Conservation (phyloP, 768 basidiomycete species). For the Xerocomellus chrysenteron region DNA sequence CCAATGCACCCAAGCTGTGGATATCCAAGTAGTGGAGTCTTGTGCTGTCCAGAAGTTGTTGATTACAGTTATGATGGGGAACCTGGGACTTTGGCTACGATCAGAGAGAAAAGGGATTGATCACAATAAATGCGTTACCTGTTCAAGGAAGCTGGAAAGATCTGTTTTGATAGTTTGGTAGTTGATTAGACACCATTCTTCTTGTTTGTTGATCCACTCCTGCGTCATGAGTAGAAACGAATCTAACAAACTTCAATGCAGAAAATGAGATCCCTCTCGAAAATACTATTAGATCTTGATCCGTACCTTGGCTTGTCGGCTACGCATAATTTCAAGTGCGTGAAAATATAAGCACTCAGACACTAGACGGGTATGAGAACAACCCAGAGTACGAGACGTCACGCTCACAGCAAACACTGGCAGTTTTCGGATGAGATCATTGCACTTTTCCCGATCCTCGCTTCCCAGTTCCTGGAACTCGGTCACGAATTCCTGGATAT, state of each 20-base stretch:
- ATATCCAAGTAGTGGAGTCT: conserved; percentile 24
- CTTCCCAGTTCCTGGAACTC: conserved; percentile 9
- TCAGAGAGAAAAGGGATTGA: not conserved
- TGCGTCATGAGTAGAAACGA: conserved; percentile 13
- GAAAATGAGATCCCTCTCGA: not conserved
- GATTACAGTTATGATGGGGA: conserved; percentile 20
- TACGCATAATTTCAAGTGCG: conserved; percentile 26
- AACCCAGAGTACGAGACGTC: not conserved
- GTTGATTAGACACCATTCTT: conserved; percentile 27
- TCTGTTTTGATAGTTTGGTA: conserved; percentile 17
- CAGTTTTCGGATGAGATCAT: conserved; percentile 14
- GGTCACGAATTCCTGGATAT: conserved; percentile 21
- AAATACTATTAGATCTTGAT: not conserved
- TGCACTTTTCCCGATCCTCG: conserved; percentile 17
- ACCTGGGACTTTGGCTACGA: conserved; percentile 15
- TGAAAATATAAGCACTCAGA: conserved; percentile 23
- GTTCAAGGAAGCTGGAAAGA: conserved; percentile 13
- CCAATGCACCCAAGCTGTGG: conserved; percentile 23
- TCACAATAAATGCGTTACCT: not conserved
- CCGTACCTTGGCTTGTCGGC: conserved; percentile 16
- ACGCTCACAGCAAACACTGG: conserved; percentile 24
- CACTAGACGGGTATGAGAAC: conserved; percentile 13
- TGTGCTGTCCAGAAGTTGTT: conserved; percentile 4
- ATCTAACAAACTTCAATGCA: conserved; percentile 14
- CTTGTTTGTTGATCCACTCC: conserved; percentile 20